A percentile compares a stretch with the other conserved stretches of the same genome.
These are phyloP conservation scores for Canna indica DNA, from an alignment of 176 grass and related monocot genomes.

Conservation along the genomic window DNA sequence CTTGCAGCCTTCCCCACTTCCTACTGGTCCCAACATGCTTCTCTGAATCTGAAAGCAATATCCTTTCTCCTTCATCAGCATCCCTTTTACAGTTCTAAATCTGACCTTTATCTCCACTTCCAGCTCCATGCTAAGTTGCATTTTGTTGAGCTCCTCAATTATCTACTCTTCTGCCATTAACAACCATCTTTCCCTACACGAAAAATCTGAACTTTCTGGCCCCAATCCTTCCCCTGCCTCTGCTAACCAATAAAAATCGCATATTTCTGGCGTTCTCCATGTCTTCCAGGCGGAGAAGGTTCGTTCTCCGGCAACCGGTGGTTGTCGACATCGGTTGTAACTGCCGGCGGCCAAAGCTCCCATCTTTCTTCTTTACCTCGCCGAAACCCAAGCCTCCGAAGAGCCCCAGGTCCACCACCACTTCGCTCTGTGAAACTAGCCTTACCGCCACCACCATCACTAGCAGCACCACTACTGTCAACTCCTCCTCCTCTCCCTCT, in stretches of 20 bases:
- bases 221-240: neutral
- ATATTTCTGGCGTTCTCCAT: neutral
- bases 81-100: too few relatives aligned
- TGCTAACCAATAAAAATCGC: neutral
- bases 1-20: too few relatives aligned
- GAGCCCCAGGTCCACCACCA: constrained; percentile 2
- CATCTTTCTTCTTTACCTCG: constrained; percentile 11
- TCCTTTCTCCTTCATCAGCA: too few relatives aligned
- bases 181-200: too few relatives aligned
- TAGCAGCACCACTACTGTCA: neutral
- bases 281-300: constrained; percentile 5
- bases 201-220: neutral
- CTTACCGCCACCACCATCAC: neutral
- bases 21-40: too few relatives aligned
- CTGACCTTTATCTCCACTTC: too few relatives aligned
- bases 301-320: constrained; percentile 12
- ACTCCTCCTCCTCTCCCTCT: neutral
- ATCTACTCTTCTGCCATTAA: too few relatives aligned
- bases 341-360: constrained; percentile 22
- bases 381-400: neutral
- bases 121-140: too few relatives aligned
- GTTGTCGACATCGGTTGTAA: constrained; percentile 19
- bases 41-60: too few relatives aligned
- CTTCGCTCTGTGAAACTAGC: constrained; percentile 1
- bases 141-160: too few relatives aligned